Conservation (phyloP, 352 stramenopile genomes). For the Achlya hypogyna region DNA sequence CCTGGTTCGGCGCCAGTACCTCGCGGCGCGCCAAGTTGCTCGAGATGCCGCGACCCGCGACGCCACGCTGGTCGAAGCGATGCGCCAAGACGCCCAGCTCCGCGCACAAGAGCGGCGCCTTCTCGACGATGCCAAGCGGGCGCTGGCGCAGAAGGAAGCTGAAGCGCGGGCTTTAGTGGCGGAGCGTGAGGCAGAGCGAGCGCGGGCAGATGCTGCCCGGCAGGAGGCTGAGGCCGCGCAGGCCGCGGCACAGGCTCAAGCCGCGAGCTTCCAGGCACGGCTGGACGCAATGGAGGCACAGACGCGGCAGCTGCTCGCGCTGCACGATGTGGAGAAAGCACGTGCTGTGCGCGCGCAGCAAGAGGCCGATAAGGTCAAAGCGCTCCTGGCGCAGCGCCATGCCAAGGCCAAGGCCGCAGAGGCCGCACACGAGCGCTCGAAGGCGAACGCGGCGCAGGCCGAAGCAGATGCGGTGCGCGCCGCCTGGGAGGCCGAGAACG, state of each 20-base stretch:
- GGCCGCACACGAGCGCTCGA: not conserved
- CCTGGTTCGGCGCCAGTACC: not conserved
- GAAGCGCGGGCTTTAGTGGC: constrained; percentile 2
- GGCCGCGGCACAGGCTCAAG: not conserved
- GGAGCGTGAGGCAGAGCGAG: not conserved
- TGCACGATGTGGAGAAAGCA: not conserved
- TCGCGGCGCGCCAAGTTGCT: not conserved
- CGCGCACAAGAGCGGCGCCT: constrained; percentile 13
- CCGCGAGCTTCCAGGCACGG: not conserved
- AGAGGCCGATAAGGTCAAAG: constrained; percentile 1
- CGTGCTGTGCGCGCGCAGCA: not conserved
- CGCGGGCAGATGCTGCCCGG: constrained; percentile 1
- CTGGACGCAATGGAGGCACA: not conserved
- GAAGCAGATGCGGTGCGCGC: not conserved
- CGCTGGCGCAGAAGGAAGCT: not conserved
- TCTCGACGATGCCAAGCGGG: constrained; percentile 5
- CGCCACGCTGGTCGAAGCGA: not conserved
- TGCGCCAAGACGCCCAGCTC: not conserved
- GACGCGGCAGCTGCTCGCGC: constrained; percentile 24
- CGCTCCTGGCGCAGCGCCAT: not conserved
- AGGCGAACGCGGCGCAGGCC: not conserved
- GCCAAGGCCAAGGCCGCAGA: constrained; percentile 1
- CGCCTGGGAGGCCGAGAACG: not conserved
- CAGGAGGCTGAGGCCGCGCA: constrained; percentile 10
- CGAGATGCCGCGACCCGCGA: not conserved